Base-by-base conservation (phyloP, 257 asterid genomes). In the Solanum stenotomum region DNA sequence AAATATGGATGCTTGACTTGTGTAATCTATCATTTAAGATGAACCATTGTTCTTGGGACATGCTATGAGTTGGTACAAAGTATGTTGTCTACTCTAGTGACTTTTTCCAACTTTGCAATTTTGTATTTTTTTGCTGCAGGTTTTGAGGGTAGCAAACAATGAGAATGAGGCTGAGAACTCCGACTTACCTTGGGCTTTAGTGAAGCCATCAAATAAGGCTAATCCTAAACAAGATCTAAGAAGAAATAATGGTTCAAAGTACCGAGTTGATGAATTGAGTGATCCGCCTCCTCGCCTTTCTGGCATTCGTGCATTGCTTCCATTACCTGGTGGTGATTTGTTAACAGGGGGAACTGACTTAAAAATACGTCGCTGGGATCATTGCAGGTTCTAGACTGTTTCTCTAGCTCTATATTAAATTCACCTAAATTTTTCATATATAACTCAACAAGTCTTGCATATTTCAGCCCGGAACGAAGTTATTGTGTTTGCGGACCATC, bases 251-350 rank as follows among this genome's bases (percentile, higher is more conserved):
- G 93, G 90, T 90, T 90, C 94, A 27, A 96, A 95, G 92, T 97
- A 97, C 93, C 93, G 96, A 91, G 92, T 94, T 85, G 94, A 95
- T 61, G 99, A 97, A 93, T 93, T 96, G 91, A 96, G 89, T 87
- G 98, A 97, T 87, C 95, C 96, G 34, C 92, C 95, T 27, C 90
- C 92, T 6, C 99, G 99, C 65, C 89, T 94, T 86, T 96, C 98
- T 90, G 99, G 99, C 87, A 91, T 96, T 88, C 99, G 99, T 88
- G 94, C 99, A 25, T 93, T 97, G 95, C 98, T 97, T 89, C 99
- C 99, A n/a, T 92, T 97, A 90, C 98, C 99, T 88, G 96, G 99
- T 87, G 99, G 99, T 87, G 99, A 97, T 94, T 91, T 97, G 56
- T 90, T 97, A 90, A 96, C 99, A 3, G 99, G 98, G 90, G 99